Conservation (phyloP, 2,329 filamentous ascomycete species). For the Fusarium concolor region DNA sequence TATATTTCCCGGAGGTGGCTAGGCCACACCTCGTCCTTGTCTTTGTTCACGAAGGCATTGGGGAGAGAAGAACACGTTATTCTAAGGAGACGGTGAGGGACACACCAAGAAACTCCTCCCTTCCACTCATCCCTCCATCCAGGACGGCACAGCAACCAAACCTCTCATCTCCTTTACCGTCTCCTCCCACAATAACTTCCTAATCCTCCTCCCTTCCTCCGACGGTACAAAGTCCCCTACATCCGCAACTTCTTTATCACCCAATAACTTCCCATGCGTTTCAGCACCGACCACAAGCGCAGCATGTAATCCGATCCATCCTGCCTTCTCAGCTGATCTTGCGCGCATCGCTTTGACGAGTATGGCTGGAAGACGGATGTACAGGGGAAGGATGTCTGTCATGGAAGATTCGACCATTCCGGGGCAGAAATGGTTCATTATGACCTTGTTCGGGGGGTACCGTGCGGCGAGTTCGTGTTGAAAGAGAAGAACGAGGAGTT, state of each 20-base stretch:
- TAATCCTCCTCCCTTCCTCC: not conserved
- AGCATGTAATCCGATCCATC: constrained; percentile 36
- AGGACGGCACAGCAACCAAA: not conserved
- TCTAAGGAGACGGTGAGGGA: too few species aligned
- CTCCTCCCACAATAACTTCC: constrained; percentile 5
- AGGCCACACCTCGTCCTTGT: too few species aligned
- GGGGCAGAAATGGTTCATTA: not conserved
- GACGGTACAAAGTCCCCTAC: not conserved
- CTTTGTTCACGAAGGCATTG: too few species aligned
- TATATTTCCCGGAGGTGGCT: too few species aligned
- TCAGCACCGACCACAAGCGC: constrained; percentile 20
- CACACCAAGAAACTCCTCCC: too few species aligned
- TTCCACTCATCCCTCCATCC: not conserved
- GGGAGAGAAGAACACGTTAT: too few species aligned
- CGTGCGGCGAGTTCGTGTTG: constrained; percentile 25
- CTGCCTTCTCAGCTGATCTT: constrained; percentile 21
- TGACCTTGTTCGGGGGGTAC: not conserved
- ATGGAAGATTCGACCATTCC: constrained; percentile 23
- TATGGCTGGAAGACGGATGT: constrained; percentile 20
- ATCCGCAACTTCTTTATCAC: constrained; percentile 12
- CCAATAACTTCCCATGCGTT: constrained; percentile 30
- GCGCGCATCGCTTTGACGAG: constrained; percentile 4
- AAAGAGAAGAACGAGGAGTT: constrained; percentile 31
- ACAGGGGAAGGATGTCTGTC: constrained; percentile 18
- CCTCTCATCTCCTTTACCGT: constrained; percentile 4